Conservation (phyloP, 345 rosid species). For the Cardamine occulta region DNA sequence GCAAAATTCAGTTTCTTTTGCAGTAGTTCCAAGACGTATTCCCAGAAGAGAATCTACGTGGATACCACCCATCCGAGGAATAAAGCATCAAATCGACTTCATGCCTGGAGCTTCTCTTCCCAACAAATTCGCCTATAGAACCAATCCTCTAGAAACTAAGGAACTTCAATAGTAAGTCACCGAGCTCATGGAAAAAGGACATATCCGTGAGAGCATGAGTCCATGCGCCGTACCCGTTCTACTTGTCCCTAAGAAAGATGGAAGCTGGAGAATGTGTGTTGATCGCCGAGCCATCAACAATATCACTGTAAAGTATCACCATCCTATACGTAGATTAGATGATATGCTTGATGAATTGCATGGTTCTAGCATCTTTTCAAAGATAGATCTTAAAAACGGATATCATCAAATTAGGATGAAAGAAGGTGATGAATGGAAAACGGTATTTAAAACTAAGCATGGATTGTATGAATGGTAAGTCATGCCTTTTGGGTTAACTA, state of each 20-base stretch:
- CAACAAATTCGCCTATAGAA: not conserved
- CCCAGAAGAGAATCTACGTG: no score
- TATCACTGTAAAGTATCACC: not conserved
- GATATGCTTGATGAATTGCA: not conserved
- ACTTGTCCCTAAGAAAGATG: not conserved
- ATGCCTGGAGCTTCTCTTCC: not conserved
- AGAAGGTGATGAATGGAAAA: no score
- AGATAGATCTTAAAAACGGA: no score
- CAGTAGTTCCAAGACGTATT: no score
- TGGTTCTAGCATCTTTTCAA: no score
- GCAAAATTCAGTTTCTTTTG: no score
- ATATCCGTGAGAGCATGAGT: not conserved
- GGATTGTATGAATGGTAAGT: no score
- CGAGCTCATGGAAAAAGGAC: not conserved
- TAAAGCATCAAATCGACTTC: no score
- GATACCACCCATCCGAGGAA: no score
- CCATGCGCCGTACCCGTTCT: not conserved
- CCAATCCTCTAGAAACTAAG: not conserved
- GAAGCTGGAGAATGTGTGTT: not conserved
- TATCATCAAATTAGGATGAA: no score
- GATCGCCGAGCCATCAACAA: not conserved
- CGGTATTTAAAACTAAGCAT: no score
- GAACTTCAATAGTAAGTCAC: not conserved
- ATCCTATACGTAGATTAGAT: not conserved
- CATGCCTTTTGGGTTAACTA: no score